Conservation (phyloP, 2,329 filamentous ascomycete species). For the Elsinoe ampelina region DNA sequence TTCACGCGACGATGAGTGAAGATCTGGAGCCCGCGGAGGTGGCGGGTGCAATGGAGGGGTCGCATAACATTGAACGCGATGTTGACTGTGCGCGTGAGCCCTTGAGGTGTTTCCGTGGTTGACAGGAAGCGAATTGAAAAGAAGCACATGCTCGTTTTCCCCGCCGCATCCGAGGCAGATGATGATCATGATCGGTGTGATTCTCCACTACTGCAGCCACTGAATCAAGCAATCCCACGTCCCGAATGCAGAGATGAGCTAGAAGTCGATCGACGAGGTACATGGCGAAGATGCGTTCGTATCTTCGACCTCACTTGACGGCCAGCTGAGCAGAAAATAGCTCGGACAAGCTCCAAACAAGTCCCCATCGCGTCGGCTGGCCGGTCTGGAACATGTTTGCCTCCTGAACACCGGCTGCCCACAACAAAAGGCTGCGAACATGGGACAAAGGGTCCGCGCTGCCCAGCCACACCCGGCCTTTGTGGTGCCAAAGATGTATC, state of each 20-base stretch:
- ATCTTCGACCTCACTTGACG: neutral
- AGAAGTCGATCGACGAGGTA: neutral
- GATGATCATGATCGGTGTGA: neutral
- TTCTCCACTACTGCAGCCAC: neutral
- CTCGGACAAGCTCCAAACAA: neutral
- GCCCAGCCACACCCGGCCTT: conserved; percentile 2
- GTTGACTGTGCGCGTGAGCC: conserved; percentile 3
- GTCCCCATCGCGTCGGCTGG: neutral
- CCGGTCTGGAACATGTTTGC: conserved; percentile 7
- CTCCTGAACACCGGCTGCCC: neutral
- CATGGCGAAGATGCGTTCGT: neutral
- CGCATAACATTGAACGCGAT: neutral
- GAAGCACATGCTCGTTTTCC: neutral
- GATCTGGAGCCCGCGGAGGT: conserved; percentile 6
- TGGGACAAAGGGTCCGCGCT: neutral
- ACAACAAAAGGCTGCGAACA: neutral
- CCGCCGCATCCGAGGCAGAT: neutral
- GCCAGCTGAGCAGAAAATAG: neutral
- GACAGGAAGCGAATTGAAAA: neutral
- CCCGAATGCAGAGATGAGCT: neutral
- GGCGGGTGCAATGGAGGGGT: neutral
- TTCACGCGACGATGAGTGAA: neutral
- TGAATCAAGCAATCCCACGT: neutral
- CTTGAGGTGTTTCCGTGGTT: neutral
- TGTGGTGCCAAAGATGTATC: neutral